phyloP scores from a whole-genome alignment of 257 asterid species.

The Voacanga thouarsii region DNA sequence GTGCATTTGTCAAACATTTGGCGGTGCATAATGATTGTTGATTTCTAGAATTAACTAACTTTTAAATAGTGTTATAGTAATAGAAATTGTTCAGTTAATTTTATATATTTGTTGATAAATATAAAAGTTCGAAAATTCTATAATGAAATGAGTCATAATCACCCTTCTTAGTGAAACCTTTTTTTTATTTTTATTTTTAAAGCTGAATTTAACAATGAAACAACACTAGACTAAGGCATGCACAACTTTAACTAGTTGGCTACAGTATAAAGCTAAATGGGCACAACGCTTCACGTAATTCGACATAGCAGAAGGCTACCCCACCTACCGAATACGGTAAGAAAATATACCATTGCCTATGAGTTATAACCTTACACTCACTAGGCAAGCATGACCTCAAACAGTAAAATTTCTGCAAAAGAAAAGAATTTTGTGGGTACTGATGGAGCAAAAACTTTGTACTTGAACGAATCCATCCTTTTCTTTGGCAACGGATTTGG shows the following conservation, averaged over 20 bases:
- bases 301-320: neutral
- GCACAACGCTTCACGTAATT: neutral
- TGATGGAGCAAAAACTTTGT: neutral
- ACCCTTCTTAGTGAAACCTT: too few species aligned
- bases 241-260: neutral
- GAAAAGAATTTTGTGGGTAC: constrained; percentile 1
- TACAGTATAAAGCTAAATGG: constrained; percentile 13
- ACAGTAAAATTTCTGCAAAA: constrained; percentile 12
- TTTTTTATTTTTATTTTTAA: too few species aligned
- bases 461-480: neutral
- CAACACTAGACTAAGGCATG: neutral
- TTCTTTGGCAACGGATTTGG: constrained; percentile 1
- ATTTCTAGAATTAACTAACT: too few species aligned
- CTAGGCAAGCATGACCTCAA: constrained; percentile 13
- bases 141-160: too few species aligned
- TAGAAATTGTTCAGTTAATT: too few species aligned
- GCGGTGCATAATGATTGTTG: too few species aligned
- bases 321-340: constrained; percentile 16
- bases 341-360: constrained; percentile 9
- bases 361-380: neutral
- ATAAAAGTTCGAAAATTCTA: too few species aligned
- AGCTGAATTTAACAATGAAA: neutral
- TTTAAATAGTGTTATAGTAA: too few species aligned
- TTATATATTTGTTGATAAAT: too few species aligned
- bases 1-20: too few species aligned